Base-by-base conservation (phyloP, 371 early-diverging fungal species). In the Mortierella polycephala region DNA sequence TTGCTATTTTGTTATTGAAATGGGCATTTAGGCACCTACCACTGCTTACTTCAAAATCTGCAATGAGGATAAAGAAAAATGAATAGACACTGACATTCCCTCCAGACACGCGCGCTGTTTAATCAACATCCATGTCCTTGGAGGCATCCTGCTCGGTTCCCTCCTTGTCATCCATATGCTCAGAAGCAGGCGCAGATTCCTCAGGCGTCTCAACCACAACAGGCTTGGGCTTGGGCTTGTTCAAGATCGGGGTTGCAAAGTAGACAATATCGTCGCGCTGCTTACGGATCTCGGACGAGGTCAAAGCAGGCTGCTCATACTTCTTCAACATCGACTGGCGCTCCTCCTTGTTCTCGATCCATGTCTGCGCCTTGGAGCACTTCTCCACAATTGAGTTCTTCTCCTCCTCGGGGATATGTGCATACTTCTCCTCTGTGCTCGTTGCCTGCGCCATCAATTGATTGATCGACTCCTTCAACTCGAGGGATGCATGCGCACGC, bases 361-460 rank as follows among this genome's bases (percentile, higher is more conserved):
- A 98, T 67, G 91, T 87, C 75, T 91, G 90, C 64, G 92, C 91
- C 83, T 90, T 88, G 64, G 92, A 87, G 67, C 85, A 82, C 72
- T 93, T 92, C 64, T 91, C 91, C 40, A 87, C 85, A 71, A 96
- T 89, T 71, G 89, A 90, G 72, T 96, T 90, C 81, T 95, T 87
- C 68, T 98, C 98, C 54, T 87, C 95, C 57, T 86, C 84, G 60
- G 93, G 85, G 80, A 98, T 96, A 87, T 98, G 98, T 41, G 91
- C 82, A 83, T 93, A 96, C 72, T 91, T 90, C 67, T 91, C 96
- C 69, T 96, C 95, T 59, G 88, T 85, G 81, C 90, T 87, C 59
- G 89, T 84, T 52, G 92, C 91, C 80, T 89, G 90, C 52, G 92
- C 67, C 46, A 91, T 84, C 72, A 92, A 90, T 49, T 90, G 86